Conservation (phyloP, 2,329 filamentous ascomycete genomes). For the Fusarium secorum region DNA sequence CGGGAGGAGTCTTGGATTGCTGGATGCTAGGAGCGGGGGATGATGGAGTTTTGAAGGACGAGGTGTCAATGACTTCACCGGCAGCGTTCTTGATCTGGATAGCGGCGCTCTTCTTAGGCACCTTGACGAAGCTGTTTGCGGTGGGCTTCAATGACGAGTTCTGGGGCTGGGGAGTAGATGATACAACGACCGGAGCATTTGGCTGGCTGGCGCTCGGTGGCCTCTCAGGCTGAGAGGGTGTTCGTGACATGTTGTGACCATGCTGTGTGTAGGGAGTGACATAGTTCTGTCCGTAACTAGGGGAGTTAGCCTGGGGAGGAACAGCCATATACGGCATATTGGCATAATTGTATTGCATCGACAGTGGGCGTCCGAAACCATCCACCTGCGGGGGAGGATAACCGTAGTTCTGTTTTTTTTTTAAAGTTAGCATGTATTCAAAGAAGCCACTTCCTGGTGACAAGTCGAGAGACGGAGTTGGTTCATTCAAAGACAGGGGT, state of each 20-base stretch:
- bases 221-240: conserved; percentile 77
- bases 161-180: conserved; percentile 69
- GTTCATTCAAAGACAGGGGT: conserved; percentile 8
- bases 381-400: conserved; percentile 57
- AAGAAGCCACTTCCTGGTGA: conserved; percentile 74
- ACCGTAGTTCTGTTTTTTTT: conserved; percentile 71
- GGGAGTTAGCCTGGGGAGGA: conserved; percentile 55
- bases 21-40: conserved; percentile 65
- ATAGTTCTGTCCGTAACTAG: conserved; percentile 60
- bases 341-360: conserved; percentile 55
- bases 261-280: conserved; percentile 54
- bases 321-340: conserved; percentile 59
- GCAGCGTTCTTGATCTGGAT: conserved; percentile 86
- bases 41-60: conserved; percentile 64
- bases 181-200: conserved; percentile 66
- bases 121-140: conserved; percentile 57
- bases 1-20: conserved; percentile 70
- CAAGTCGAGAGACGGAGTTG: conserved; percentile 60
- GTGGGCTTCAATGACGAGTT: conserved; percentile 64
- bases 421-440: conserved; percentile 76
- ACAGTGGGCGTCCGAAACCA: conserved; percentile 49
- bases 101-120: conserved; percentile 71
- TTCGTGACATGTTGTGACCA: conserved; percentile 82
- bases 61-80: conserved; percentile 79
- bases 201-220: conserved; percentile 71